A percentile compares a stretch with the other conserved stretches of the same genome.
Conservation (phyloP, 768 basidiomycete species). For the Calocybe indica region DNA sequence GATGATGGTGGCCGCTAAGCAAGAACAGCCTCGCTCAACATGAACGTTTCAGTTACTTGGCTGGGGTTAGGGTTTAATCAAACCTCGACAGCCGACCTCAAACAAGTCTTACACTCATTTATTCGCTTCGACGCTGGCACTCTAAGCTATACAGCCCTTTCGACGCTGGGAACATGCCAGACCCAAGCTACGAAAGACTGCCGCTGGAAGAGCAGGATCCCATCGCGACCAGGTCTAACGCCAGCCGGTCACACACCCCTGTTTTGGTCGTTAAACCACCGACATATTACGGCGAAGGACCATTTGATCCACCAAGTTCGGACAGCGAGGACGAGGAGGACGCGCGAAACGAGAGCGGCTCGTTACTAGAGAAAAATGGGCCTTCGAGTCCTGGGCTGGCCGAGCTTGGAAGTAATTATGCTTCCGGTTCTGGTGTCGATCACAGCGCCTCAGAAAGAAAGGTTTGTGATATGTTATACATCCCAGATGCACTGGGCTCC, state of each 20-base stretch:
- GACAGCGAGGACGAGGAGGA: conserved; percentile 57
- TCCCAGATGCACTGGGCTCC: background rate
- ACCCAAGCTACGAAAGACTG: background rate
- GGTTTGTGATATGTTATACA: conserved; percentile 6
- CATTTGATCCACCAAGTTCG: conserved; percentile 76
- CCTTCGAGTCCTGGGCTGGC: conserved; percentile 17
- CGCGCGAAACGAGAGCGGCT: conserved; percentile 10
- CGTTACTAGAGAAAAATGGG: conserved; percentile 41
- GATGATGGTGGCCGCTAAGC: no score
- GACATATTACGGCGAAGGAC: conserved; percentile 69
- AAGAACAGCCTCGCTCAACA: no score
- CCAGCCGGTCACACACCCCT: conserved; percentile 7
- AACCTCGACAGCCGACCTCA: no score
- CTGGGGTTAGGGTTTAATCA: conserved; percentile 11
- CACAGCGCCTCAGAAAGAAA: conserved; percentile 1
- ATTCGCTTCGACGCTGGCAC: no score
- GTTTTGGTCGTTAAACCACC: conserved; percentile 14
- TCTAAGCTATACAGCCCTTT: no score
- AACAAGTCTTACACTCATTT: no score
- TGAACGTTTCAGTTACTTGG: background rate
- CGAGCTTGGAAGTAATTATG: conserved; percentile 11
- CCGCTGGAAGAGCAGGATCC: conserved; percentile 4
- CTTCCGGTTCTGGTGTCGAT: no score
- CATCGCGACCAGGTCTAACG: background rate
- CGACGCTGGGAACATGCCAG: no score